These are phyloP conservation scores for Hansenula lynferdii DNA, from an alignment of 1,139 yeast species.

Conservation along the genomic window DNA sequence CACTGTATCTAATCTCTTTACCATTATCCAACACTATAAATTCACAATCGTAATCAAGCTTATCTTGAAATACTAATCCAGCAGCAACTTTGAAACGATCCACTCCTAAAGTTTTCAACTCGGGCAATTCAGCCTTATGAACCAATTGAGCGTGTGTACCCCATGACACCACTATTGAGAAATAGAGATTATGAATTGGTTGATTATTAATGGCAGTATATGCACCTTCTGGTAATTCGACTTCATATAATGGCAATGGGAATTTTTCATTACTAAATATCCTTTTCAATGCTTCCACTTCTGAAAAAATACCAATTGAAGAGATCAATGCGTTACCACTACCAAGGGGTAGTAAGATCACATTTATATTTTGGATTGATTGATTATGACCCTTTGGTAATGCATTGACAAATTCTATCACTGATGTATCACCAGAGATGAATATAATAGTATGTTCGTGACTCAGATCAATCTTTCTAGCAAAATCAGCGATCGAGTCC, in stretches of 20 bases:
- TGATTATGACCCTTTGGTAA: conserved; percentile 24
- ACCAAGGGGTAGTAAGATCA: conserved; percentile 70
- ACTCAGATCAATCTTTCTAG: conserved; percentile 23
- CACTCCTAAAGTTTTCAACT: conserved; percentile 56
- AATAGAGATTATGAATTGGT: conserved; percentile 28
- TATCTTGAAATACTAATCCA: conserved; percentile 38
- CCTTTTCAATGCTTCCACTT: conserved; percentile 38
- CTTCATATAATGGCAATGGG: conserved; percentile 53
- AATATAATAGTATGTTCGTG: conserved; percentile 44
- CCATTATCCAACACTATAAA: conserved; percentile 19
- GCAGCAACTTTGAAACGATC: conserved; percentile 74
- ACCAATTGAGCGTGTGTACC: conserved; percentile 83
- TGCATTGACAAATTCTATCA: conserved; percentile 69
- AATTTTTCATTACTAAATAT: conserved; percentile 29
- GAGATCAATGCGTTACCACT: conserved; percentile 81
- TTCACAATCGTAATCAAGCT: conserved; percentile 47
- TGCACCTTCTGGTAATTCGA: conserved; percentile 47
- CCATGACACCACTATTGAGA: conserved; percentile 76
- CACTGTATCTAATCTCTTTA: conserved; percentile 5
- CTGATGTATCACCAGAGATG: conserved; percentile 83
- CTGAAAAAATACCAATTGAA: conserved; percentile 46
- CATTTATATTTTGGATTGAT: conserved; percentile 20
- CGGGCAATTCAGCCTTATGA: conserved; percentile 71
- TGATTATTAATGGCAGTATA: conserved; percentile 9
- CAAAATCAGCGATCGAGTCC: conserved; percentile 32